Percentiles rank a stretch among this genome's conserved stretches.
These are phyloP conservation scores for Aquilaria yunnanensis DNA, from an alignment of 345 rosid species.

Conservation along the genomic window DNA sequence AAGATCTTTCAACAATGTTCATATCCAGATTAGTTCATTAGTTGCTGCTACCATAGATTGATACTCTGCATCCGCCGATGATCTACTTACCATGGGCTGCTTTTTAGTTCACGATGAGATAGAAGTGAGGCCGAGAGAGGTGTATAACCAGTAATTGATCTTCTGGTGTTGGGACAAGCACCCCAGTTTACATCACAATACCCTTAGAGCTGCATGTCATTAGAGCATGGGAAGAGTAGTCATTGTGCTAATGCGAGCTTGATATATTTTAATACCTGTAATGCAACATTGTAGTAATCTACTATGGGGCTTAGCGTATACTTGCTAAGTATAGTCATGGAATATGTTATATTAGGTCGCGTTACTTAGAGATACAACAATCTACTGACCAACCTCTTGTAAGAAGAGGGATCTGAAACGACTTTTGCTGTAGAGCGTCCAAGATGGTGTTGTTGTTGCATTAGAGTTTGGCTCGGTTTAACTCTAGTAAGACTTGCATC, in stretches of 20 bases:
- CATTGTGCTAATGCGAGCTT: not conserved
- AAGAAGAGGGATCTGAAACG: not conserved
- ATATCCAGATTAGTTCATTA: not conserved
- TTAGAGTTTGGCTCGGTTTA: not conserved
- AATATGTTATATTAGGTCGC: not conserved
- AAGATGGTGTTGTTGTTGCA: not conserved
- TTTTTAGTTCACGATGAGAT: constrained; percentile 3
- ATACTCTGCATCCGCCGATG: constrained; percentile 4
- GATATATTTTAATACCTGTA: not conserved
- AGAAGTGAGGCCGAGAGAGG: not conserved
- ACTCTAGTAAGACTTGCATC: not conserved
- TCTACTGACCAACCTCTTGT: not conserved
- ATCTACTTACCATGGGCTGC: not conserved
- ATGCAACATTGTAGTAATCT: not conserved
- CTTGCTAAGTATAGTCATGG: not conserved
- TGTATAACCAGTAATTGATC: constrained; percentile 2
- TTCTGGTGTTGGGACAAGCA: constrained; percentile 1
- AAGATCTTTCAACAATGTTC: not conserved
- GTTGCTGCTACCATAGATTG: constrained; percentile 4
- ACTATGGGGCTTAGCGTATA: not conserved
- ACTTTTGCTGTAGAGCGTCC: not conserved
- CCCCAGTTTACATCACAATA: constrained; percentile 15
- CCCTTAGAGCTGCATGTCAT: not conserved
- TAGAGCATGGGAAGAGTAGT: not conserved
- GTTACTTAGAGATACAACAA: not conserved